Percentiles rank a stretch among this genome's conserved stretches.
These are phyloP conservation scores for Debaryomycetaceae sp. DNA, from an alignment of 1,139 yeast species.

Conservation along the genomic window DNA sequence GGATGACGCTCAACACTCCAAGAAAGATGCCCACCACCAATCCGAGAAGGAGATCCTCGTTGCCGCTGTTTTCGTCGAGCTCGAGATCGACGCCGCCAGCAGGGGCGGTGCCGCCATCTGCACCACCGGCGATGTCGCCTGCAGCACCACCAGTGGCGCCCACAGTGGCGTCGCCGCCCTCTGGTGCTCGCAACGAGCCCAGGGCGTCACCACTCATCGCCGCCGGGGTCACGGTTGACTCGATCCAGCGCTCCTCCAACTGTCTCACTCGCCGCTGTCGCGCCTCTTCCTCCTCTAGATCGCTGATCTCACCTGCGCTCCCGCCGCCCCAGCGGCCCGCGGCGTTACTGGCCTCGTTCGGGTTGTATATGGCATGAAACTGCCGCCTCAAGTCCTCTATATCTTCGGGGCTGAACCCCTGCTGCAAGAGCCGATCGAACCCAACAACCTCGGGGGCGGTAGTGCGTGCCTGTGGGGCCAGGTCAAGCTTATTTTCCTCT, in stretches of 20 bases:
- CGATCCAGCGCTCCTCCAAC: constrained; percentile 88
- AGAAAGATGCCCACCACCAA: constrained; percentile 58
- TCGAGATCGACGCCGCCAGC: constrained; percentile 24
- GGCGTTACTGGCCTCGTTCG: constrained; percentile 14
- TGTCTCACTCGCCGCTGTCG: constrained; percentile 45
- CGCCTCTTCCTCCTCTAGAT: constrained; percentile 39
- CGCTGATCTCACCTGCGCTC: constrained; percentile 21
- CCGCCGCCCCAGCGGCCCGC: constrained; percentile 6
- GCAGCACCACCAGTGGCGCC: constrained; percentile 9
- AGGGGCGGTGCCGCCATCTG: constrained; percentile 13
- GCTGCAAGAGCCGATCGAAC: constrained; percentile 74
- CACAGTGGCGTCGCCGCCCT: constrained; percentile 6
- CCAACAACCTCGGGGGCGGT: constrained; percentile 75
- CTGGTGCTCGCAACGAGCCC: constrained; percentile 12
- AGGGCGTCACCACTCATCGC: not conserved
- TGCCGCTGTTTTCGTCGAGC: constrained; percentile 35
- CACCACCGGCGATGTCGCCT: constrained; percentile 21
- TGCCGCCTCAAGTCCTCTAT: constrained; percentile 68
- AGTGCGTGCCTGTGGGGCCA: constrained; percentile 43
- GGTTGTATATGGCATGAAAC: constrained; percentile 58
- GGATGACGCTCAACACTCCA: constrained; percentile 57
- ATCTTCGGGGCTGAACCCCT: constrained; percentile 80
- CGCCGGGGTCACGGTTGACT: constrained; percentile 52
- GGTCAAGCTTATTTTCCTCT: constrained; percentile 60
- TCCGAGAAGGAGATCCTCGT: constrained; percentile 61